These are phyloP conservation scores for Aspergillus sp. DNA, from an alignment of 2,329 filamentous ascomycete genomes.

Conservation along the genomic window DNA sequence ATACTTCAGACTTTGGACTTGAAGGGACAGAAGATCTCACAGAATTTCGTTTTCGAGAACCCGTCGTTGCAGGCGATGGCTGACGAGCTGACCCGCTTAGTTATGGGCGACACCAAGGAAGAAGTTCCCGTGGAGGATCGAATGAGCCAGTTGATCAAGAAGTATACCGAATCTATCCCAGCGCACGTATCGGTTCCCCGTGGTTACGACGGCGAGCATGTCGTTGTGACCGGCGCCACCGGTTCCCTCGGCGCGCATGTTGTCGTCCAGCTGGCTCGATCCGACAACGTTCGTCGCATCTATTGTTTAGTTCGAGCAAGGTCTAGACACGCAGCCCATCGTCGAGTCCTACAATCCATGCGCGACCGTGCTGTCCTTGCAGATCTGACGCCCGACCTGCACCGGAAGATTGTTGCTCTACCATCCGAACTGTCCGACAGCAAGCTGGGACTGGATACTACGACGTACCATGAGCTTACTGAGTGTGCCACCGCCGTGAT, in stretches of 20 bases:
- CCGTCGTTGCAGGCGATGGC: conserved; percentile 21
- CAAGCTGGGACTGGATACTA: conserved; percentile 48
- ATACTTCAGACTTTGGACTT: conserved; percentile 17
- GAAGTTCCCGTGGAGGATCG: conserved; percentile 35
- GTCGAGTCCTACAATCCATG: conserved; percentile 48
- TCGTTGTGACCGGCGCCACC: conserved; percentile 62
- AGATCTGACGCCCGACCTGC: conserved; percentile 13
- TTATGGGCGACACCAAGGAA: conserved; percentile 8
- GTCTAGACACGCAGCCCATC: conserved; percentile 39
- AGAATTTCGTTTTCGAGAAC: conserved; percentile 25
- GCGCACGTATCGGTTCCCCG: conserved; percentile 22
- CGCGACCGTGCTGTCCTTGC: conserved; percentile 16
- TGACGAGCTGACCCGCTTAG: conserved; percentile 13
- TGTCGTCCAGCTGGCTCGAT: conserved; percentile 48
- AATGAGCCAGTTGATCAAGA: conserved; percentile 49
- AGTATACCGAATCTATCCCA: conserved; percentile 38
- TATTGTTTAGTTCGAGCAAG: conserved; percentile 58
- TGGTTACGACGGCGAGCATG: conserved; percentile 12
- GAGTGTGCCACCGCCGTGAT: conserved; percentile 54
- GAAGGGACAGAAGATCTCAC: conserved; percentile 13
- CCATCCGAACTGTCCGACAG: conserved; percentile 48
- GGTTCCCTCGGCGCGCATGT: conserved; percentile 65
- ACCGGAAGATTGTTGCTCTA: conserved; percentile 47
- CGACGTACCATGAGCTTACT: conserved; percentile 42
- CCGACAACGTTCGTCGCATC: conserved; percentile 32